Evolutionary conservation across 1,284 basidiomycete genomes (phyloP), one percentile per base, ranked within the genome.

Genomic region (Leccinum fallax): DNA sequence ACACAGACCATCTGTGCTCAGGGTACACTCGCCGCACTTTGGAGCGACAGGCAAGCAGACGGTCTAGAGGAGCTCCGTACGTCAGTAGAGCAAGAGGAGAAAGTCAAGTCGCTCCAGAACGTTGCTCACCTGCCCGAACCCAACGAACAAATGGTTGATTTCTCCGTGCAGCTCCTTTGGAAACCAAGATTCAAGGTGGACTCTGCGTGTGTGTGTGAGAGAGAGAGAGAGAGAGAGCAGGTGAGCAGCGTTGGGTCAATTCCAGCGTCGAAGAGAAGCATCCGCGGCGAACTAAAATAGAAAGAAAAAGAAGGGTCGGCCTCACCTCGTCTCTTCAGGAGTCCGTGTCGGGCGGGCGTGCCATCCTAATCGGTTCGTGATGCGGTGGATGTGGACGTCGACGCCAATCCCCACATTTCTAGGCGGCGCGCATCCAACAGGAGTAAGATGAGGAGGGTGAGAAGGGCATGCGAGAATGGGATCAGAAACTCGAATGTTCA

Each of bases 361-460:
- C 97, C 97, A 98, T 24, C 92, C 89, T 0, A 98, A 77, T 21
- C 95, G 83, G 69, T 98, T 97, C 13, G 95, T 94, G 61, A 98
- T 96, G 1, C 97, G 82, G 69, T 98, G 95, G 1, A 99, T 96
- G 71, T 99, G 95, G 0, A 95, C 91, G 69, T 98, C 97, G 0
- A 98, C 96, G 0, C 97, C 97, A 43, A 99, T 97, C 0, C 96
- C 97, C n/a, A 85, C 82, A 68, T 97, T 96, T 53, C 93, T 94
- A 57, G 5, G n/a, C 6, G n/a, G 46, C 13, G 9, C 21, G 46
- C 48, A 13, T 34, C 32, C 32, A 34, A 34, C 32, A 2, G 24
- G 26, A 26, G 48, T 13, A 34, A 34, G 34, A 15, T 34, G 13
- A 11, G 48, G 21, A n/a, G 11, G 43, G 8, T 19, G 10, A 36